Percentiles rank a stretch among this genome's conserved stretches.
Conservation (phyloP, 305 asterid genomes). For the Solanum aculeatissimum region DNA sequence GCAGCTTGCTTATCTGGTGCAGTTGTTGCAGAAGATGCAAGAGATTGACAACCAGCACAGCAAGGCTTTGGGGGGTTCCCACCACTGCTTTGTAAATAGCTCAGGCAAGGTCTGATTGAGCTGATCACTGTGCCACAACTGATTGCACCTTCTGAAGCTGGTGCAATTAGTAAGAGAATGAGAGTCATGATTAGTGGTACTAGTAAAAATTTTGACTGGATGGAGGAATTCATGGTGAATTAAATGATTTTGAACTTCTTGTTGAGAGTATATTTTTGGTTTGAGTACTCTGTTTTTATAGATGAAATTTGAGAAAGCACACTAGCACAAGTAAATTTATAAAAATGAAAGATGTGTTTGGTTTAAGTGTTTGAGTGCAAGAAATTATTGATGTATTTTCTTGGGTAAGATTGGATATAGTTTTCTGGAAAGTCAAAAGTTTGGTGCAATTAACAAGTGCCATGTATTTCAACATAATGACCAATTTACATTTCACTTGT, state of each 20-base stretch:
- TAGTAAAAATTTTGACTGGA: slow-evolving; percentile 1
- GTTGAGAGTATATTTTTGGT: background rate
- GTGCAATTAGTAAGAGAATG: slow-evolving; percentile 4
- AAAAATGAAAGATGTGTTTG: background rate
- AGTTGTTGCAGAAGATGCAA: slow-evolving; percentile 25
- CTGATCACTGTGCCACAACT: slow-evolving; percentile 44
- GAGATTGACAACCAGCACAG: slow-evolving; percentile 25
- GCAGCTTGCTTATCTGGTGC: slow-evolving; percentile 43
- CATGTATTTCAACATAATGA: background rate
- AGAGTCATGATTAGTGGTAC: background rate
- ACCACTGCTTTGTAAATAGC: slow-evolving; percentile 38
- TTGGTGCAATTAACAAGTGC: background rate
- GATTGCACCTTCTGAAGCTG: slow-evolving; percentile 24
- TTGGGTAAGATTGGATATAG: background rate
- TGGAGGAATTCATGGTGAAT: slow-evolving; percentile 26
- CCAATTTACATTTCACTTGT: background rate
- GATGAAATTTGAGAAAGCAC: background rate
- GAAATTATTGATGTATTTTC: slow-evolving; percentile 5
- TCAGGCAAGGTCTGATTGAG: slow-evolving; percentile 37
- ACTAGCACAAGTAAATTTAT: background rate
- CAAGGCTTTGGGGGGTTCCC: slow-evolving; percentile 41
- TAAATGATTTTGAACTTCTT: background rate
- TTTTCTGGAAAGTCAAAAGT: background rate
- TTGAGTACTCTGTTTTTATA: background rate
- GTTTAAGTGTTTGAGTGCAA: slow-evolving; percentile 28